Base-by-base conservation (phyloP, 2,329 filamentous ascomycete genomes). In the Fusarium miscanthi region DNA sequence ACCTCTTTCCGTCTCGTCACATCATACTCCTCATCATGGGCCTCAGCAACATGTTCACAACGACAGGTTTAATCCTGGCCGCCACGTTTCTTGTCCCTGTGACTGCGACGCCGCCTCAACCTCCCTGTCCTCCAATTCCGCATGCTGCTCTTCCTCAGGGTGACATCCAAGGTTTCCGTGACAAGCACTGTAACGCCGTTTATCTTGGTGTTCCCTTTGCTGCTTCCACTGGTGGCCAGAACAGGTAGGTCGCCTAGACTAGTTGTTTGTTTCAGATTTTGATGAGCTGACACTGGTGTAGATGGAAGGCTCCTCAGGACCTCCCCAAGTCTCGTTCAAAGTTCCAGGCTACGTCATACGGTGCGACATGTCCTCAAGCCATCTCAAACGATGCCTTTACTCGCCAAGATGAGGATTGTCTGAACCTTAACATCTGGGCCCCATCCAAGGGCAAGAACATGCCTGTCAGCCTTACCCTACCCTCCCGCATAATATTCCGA, bases 361-460 rank as follows among this genome's bases (percentile, higher is more conserved):
- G 74, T 21, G 65, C 74, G 21, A 76, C 74, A 59, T 76, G 74
- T 27, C 74, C 74, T 25, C 74, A 76, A n/a, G 72, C 72, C 31
- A 73, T 76, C n/a, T 61, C 58, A 23, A 64, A 52, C 40, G 41
- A 42, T 61, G 40, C 51, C 7, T 76, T 67, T n/a, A 63, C 60
- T 27, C 73, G 64, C 13, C 76, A 78, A 49, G 78, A 75, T 51
- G 81, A 83, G 66, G 83, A 86, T 33, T 86, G 84, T 58, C 66
- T 86, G 72, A 85, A 81, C 70, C 74, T 85, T 25, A 83, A 83
- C 72, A 76, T 83, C 59, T 83, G 81, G 81, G 76, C 77, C 2
- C 77, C 80, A 1, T 69, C 76, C 16, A 54, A 42, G 8, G 77
- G 71, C 8, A 68, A 77, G 25, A 67, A 77, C 37, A 66, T 80